phyloP scores from a whole-genome alignment of 2,329 filamentous ascomycete species.

The Rasamsonia emersonii region DNA sequence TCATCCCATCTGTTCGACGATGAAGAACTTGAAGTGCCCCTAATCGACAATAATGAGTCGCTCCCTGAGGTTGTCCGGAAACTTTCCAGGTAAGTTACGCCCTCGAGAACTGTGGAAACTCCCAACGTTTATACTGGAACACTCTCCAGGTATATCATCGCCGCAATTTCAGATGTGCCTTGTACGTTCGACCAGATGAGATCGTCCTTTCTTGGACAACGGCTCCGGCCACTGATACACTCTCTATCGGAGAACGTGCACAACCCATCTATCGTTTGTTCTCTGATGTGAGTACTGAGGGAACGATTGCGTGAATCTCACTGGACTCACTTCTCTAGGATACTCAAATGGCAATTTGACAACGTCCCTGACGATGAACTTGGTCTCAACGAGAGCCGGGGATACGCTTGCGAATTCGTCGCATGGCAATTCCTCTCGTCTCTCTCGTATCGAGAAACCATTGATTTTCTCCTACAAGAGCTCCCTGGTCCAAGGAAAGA shows the following conservation, averaged over 20 bases:
- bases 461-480: constrained; percentile 50
- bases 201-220: constrained; percentile 28
- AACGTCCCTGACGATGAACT: constrained; percentile 44
- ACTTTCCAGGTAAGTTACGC: constrained; percentile 24
- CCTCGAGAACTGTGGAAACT: neutral
- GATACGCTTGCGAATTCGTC: constrained; percentile 52
- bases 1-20: constrained; percentile 12
- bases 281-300: constrained; percentile 42
- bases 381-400: constrained; percentile 48
- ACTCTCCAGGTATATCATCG: constrained; percentile 27
- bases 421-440: constrained; percentile 54
- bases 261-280: constrained; percentile 35
- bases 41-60: constrained; percentile 32
- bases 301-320: neutral
- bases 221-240: constrained; percentile 29
- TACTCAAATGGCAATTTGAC: constrained; percentile 49
- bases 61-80: constrained; percentile 33
- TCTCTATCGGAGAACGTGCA: constrained; percentile 34
- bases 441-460: constrained; percentile 47
- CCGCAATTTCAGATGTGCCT: constrained; percentile 30
- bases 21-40: constrained; percentile 27
- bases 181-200: constrained; percentile 39
- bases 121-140: neutral
- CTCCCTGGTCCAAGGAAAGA: constrained; percentile 24
- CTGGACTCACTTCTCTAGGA: constrained; percentile 28